Percentiles rank a stretch among this genome's conserved stretches.
These are phyloP conservation scores for Bipolaris zeicola DNA, from an alignment of 2,329 filamentous ascomycete species.

Conservation along the genomic window DNA sequence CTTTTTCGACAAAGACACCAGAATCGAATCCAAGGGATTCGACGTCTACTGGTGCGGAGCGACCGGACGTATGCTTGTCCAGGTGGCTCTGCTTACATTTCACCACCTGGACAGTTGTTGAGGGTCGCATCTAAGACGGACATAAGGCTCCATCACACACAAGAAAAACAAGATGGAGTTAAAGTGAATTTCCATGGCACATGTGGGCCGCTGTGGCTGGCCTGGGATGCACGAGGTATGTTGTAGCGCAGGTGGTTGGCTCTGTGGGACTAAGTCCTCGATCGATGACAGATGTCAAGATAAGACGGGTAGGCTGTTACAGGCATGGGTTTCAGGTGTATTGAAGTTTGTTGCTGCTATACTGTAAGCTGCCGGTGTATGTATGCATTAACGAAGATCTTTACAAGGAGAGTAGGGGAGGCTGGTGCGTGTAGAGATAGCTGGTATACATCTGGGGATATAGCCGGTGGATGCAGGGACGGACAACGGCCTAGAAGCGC, in stretches of 20 bases:
- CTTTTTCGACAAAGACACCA: background rate
- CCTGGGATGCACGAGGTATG: background rate
- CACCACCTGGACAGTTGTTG: background rate
- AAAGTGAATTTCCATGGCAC: background rate
- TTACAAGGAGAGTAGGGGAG: conserved; percentile 2
- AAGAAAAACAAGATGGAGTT: background rate
- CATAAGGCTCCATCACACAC: background rate
- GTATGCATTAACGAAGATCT: conserved; percentile 10
- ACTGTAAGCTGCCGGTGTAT: background rate
- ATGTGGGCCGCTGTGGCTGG: conserved; percentile 7
- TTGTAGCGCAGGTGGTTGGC: conserved; percentile 1
- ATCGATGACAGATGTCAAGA: conserved; percentile 2
- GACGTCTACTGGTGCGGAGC: background rate
- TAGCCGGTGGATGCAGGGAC: conserved; percentile 2
- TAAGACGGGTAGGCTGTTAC: background rate
- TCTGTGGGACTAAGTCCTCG: background rate
- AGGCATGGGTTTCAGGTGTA: background rate
- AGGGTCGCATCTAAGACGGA: background rate
- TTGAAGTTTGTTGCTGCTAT: background rate
- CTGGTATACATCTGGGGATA: background rate
- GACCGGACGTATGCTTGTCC: background rate
- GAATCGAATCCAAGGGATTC: background rate
- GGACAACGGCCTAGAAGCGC: background rate
- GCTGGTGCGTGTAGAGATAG: background rate
- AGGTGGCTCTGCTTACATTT: background rate